Percentiles rank a stretch among this genome's conserved stretches.
phyloP scores from a whole-genome alignment of 2,329 filamentous ascomycete species.

The Fusarium sp. region DNA sequence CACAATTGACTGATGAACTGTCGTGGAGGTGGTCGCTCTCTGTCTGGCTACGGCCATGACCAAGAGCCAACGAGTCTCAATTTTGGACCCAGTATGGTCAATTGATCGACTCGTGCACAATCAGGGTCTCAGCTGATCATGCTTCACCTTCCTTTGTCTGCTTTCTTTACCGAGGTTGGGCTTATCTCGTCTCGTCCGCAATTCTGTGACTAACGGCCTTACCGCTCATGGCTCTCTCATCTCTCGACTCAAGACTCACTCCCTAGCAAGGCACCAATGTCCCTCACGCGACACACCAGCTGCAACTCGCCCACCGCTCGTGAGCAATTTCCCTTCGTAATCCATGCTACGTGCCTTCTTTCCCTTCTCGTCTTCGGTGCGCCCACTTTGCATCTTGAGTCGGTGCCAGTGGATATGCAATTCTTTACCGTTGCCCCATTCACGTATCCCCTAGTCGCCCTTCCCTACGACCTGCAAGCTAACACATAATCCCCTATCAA shows the following conservation, averaged over 20 bases:
- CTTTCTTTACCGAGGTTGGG: slow-evolving; percentile 32
- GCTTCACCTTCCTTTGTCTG: background rate
- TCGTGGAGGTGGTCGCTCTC: background rate
- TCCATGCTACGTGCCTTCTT: slow-evolving; percentile 23
- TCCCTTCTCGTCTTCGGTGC: slow-evolving; percentile 22
- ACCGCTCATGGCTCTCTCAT: slow-evolving; percentile 15
- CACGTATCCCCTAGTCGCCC: slow-evolving; percentile 34
- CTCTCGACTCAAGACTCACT: slow-evolving; percentile 8
- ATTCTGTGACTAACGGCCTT: slow-evolving; percentile 19
- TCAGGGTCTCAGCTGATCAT: background rate
- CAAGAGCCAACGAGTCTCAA: background rate
- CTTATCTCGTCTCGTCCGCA: slow-evolving; percentile 31
- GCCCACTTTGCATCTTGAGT: slow-evolving; percentile 18
- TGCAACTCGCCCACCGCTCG: slow-evolving; percentile 3
- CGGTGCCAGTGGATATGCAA: slow-evolving; percentile 17
- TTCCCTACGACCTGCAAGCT: slow-evolving; percentile 13
- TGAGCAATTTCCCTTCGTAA: slow-evolving; percentile 18
- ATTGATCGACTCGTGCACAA: background rate
- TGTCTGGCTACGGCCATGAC: background rate
- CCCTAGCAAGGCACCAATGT: slow-evolving; percentile 11
- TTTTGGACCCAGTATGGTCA: background rate
- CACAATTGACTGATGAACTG: slow-evolving; percentile 16
- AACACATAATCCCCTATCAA: slow-evolving; percentile 23
- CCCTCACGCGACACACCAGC: slow-evolving; percentile 30
- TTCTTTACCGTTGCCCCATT: slow-evolving; percentile 17